Evolutionary conservation across 768 basidiomycete species (phyloP).

Genomic region (Pulveroboletus sp.): DNA sequence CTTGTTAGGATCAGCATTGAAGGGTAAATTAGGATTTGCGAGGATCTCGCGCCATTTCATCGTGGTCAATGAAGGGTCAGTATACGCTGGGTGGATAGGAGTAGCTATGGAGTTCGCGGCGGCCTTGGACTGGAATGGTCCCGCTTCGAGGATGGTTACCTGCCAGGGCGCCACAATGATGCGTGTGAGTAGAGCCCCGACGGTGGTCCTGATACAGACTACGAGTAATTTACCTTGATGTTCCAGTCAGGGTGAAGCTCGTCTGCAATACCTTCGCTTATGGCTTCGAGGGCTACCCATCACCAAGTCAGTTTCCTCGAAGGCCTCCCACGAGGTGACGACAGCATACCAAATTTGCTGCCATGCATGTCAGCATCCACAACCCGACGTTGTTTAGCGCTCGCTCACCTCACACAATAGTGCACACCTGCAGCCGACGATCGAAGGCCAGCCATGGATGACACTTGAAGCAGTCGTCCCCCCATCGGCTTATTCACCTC

Average conservation of each 20-base stretch:
- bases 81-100: background rate
- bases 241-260: too few relatives aligned
- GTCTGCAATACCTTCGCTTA: too few relatives aligned
- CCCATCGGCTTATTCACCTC: slow-evolving; percentile 30
- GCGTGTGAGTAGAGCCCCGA: background rate
- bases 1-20: slow-evolving; percentile 14
- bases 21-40: background rate
- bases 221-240: too few relatives aligned
- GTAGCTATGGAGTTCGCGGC: background rate
- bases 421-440: slow-evolving; percentile 9
- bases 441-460: slow-evolving; percentile 28
- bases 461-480: slow-evolving; percentile 16
- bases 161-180: background rate
- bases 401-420: slow-evolving; percentile 22
- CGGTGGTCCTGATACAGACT: background rate
- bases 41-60: background rate
- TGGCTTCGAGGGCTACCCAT: slow-evolving; percentile 10
- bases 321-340: background rate
- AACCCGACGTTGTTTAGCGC: background rate
- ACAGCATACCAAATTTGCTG: slow-evolving; percentile 17
- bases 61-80: background rate
- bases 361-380: background rate
- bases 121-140: slow-evolving; percentile 1
- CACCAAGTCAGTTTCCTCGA: background rate
- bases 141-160: background rate